phyloP scores from a whole-genome alignment of 75 land plant genomes.

The Ceratopteris richardii region DNA sequence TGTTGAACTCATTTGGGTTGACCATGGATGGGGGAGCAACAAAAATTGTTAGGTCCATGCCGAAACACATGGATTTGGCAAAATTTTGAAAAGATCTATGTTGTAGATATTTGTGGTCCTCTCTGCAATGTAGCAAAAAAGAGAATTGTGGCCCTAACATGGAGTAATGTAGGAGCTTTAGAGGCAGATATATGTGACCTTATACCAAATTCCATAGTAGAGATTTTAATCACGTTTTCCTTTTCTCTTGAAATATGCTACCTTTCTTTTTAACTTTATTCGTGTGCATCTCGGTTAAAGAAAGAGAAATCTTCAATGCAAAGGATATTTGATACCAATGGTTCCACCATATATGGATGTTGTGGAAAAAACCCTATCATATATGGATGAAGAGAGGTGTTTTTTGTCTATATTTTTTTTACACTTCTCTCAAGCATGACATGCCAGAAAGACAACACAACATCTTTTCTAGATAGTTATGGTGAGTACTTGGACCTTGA shows the following conservation, averaged over 20 bases:
- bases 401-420: slow-evolving; percentile 23
- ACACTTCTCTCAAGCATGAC: slow-evolving; percentile 27
- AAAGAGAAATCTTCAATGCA: too few relatives aligned
- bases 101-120: slow-evolving; percentile 31
- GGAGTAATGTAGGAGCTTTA: slow-evolving; percentile 23
- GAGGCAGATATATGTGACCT: slow-evolving; percentile 27
- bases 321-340: slow-evolving; percentile 17
- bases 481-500: slow-evolving; percentile 32
- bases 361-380: slow-evolving; percentile 22
- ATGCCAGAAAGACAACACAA: slow-evolving; percentile 17
- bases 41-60: slow-evolving; percentile 28
- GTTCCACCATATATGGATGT: slow-evolving; percentile 27
- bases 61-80: slow-evolving; percentile 18
- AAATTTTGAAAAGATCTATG: slow-evolving; percentile 25
- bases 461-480: slow-evolving; percentile 24
- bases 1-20: slow-evolving; percentile 25
- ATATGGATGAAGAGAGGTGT: slow-evolving; percentile 24
- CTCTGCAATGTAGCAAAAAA: slow-evolving; percentile 24
- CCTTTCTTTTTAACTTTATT: too few relatives aligned
- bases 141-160: slow-evolving; percentile 11
- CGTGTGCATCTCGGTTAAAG: too few relatives aligned
- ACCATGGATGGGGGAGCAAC: slow-evolving; percentile 37
- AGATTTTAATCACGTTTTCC: slow-evolving; percentile 25
- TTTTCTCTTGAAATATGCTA: slow-evolving; percentile 23
- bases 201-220: slow-evolving; percentile 10